Evolutionary conservation across 495 filamentous ascomycete species (phyloP).

Genomic region (Copromyces sp.): DNA sequence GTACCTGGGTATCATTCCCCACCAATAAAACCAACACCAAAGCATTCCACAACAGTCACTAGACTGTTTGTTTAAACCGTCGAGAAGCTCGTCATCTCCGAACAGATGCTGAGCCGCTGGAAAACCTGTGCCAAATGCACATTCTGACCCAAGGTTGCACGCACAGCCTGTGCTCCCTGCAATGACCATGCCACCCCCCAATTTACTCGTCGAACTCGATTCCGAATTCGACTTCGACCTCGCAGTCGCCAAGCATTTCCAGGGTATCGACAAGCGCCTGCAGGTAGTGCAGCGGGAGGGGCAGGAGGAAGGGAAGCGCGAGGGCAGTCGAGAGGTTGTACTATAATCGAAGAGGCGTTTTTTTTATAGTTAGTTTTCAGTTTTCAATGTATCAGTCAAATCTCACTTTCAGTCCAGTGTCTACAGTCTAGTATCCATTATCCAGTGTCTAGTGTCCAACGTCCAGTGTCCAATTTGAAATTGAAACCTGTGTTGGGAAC

Average conservation of each 20-base stretch:
- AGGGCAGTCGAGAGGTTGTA: too few species aligned
- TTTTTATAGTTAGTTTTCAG: too few species aligned
- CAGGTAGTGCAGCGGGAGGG: not conserved
- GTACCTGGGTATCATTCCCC: not conserved
- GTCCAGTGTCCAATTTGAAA: too few species aligned
- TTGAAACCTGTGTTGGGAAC: too few species aligned
- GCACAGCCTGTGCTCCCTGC: not conserved
- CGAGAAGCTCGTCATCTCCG: conserved; percentile 54
- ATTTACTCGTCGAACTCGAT: not conserved
- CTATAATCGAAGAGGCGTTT: too few species aligned
- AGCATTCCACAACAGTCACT: conserved; percentile 12
- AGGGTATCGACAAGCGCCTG: not conserved
- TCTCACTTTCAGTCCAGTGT: too few species aligned
- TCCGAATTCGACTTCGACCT: not conserved
- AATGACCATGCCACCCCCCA: not conserved
- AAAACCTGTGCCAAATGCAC: conserved; percentile 14
- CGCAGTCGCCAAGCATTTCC: not conserved
- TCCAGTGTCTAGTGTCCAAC: too few species aligned
- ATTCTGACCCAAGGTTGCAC: not conserved
- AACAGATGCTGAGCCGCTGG: conserved; percentile 41
- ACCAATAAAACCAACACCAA: not conserved
- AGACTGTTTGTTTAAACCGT: conserved; percentile 38
- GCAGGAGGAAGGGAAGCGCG: too few species aligned
- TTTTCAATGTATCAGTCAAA: too few species aligned
- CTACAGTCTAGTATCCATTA: too few species aligned